Conservation (phyloP, 441 rosid species). For the Populus hybrid region DNA sequence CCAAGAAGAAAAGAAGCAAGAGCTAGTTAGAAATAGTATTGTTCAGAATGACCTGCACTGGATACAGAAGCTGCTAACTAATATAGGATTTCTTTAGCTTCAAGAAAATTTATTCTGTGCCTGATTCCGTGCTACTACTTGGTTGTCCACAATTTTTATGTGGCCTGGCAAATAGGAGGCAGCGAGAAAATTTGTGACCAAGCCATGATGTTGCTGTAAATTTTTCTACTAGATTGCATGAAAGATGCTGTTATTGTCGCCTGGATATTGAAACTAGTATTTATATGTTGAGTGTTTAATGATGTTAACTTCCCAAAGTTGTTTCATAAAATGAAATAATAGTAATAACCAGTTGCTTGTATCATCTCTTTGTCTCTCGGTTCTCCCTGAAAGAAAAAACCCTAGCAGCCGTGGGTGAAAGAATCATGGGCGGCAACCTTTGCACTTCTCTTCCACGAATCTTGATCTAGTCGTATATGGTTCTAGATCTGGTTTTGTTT, state of each 20-base stretch:
- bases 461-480: too few relatives aligned
- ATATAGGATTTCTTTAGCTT: conserved; percentile 48
- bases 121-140: background rate
- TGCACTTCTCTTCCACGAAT: too few relatives aligned
- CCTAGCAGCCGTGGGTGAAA: too few relatives aligned
- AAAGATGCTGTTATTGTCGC: background rate
- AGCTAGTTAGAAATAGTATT: conserved; percentile 13
- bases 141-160: background rate
- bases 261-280: background rate
- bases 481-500: too few relatives aligned
- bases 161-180: background rate
- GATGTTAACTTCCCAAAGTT: too few relatives aligned
- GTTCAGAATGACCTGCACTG: conserved; percentile 53
- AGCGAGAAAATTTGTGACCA: background rate
- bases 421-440: too few relatives aligned
- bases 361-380: too few relatives aligned
- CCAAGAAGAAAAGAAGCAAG: conserved; percentile 16
- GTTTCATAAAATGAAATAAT: too few relatives aligned
- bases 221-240: background rate
- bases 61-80: conserved; percentile 59
- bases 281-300: too few relatives aligned
- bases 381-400: too few relatives aligned
- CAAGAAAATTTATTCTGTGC: background rate
- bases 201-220: background rate
- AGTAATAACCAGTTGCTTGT: too few relatives aligned